Evolutionary conservation across 139 green algal genomes (phyloP).

Genomic region (Spirogloea muscicola): DNA sequence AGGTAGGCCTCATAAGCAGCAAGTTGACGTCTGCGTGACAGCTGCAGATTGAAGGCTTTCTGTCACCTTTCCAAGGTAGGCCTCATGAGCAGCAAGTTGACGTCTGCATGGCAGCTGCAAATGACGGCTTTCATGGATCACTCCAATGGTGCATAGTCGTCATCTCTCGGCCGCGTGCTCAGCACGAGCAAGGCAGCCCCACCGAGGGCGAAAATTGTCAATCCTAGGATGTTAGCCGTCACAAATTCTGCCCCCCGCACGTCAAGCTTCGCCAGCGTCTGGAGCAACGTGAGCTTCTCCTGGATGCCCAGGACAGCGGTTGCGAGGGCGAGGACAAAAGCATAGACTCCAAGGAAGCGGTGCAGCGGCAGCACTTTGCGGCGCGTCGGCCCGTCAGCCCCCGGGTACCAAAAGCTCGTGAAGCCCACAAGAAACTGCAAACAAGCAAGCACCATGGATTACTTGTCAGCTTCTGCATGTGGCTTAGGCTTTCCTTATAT

Average conservation of each 20-base stretch:
- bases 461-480: no score
- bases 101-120: no score
- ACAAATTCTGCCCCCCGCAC: neutral
- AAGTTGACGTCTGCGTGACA: no score
- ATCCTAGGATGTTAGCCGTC: slow-evolving; percentile 21
- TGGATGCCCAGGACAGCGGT: slow-evolving; percentile 30
- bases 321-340: slow-evolving; percentile 35
- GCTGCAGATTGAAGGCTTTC: no score
- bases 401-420: slow-evolving; percentile 35
- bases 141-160: no score
- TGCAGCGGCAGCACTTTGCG: slow-evolving; percentile 28
- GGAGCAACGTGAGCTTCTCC: slow-evolving; percentile 47
- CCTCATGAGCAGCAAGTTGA: no score
- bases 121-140: no score
- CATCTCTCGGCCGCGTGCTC: no score
- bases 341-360: slow-evolving; percentile 31
- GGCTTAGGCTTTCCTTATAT: no score
- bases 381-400: neutral
- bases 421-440: slow-evolving; percentile 43
- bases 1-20: no score
- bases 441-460: no score
- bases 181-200: slow-evolving; percentile 22
- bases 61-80: no score
- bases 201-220: slow-evolving; percentile 26
- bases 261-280: neutral